These are phyloP conservation scores for Purpureocillium lavendulum DNA, from an alignment of 2,329 filamentous ascomycete species.

Conservation along the genomic window DNA sequence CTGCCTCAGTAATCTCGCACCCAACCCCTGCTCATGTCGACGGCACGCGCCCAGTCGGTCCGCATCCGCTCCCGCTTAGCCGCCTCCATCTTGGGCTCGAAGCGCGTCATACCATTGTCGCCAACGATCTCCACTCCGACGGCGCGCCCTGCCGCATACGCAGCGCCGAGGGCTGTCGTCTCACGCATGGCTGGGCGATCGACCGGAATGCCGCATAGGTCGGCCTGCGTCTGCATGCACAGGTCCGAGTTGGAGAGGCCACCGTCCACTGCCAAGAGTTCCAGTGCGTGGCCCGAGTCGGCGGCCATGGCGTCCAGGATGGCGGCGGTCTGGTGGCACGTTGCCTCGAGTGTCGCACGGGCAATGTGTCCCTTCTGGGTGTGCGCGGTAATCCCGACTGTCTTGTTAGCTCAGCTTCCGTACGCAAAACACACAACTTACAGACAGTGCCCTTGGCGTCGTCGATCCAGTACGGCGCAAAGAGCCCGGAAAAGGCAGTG, in stretches of 20 bases:
- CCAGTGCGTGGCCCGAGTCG: constrained; percentile 69
- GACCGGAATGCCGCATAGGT: constrained; percentile 75
- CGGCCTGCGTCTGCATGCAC: constrained; percentile 86
- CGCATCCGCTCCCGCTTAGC: constrained; percentile 32
- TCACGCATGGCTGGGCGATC: constrained; percentile 83
- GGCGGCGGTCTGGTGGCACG: constrained; percentile 86
- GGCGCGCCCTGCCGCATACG: constrained; percentile 82
- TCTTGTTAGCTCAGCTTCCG: neutral
- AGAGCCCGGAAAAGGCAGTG: constrained; percentile 83
- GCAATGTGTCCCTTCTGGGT: constrained; percentile 82
- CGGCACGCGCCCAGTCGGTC: constrained; percentile 46
- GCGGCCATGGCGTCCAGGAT: constrained; percentile 88
- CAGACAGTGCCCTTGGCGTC: constrained; percentile 82
- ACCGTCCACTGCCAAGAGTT: constrained; percentile 74
- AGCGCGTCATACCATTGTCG: constrained; percentile 58
- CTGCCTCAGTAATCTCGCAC: constrained; percentile 29
- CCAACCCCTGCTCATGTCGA: constrained; percentile 51
- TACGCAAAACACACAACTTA: constrained; percentile 26
- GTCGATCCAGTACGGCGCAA: constrained; percentile 92
- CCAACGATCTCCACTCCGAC: constrained; percentile 67
- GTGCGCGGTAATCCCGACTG: constrained; percentile 75
- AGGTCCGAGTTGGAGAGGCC: constrained; percentile 84
- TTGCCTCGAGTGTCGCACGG: constrained; percentile 81
- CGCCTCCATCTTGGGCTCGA: constrained; percentile 54
- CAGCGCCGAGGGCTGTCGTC: constrained; percentile 80